Evolutionary conservation across 768 basidiomycete species (phyloP), one percentile per base, ranked within the genome.

Genomic region (Leccinum fibrillosum): DNA sequence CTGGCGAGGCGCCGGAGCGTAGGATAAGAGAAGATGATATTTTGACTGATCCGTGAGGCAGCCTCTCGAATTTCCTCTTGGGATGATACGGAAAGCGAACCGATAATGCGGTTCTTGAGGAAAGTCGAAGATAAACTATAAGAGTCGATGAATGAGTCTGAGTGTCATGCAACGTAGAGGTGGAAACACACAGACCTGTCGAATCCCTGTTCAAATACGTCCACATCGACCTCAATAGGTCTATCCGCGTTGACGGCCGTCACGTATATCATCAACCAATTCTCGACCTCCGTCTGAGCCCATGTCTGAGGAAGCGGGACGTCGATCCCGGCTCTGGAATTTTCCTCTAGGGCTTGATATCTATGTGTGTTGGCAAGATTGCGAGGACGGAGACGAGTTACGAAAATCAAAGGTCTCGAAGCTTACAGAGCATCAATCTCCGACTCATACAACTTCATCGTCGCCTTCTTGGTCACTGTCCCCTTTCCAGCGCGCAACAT

Each of bases 371-470:
- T 2, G 26, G 17, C 25, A 30, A n/a, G 7, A 30, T 15, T 21
- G 12, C 21, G 6, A 57, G 23, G 10, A 42, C 17, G 49, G 5
- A 12, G 9, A 6, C 17, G 5, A 8, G 42, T 0, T 7, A 17
- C 17, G 9, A 4, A 51, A 5, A 17, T 23, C 13, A 15, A 54
- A 28, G 11, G 5, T 48, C 47, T 15, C 8, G 15, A 48, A 8
- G 9, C 72, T 58, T 67, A 84, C 75, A 83, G 50, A 17, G 63
- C 69, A 28, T 82, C 73, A 21, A 85, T 82, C 55, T 84, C 82
- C 1, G 72, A 53, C 12, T 67, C 69, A 60, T 84, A 84, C 17
- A 68, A 11, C 4, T 54, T 64, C 37, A 81, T 53, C 1, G 77
- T 72, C 5, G 72, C 74, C 55, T 77, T 78, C 50, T 77, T 75